These are phyloP conservation scores for Pseudogymnoascus sp. DNA, from an alignment of 2,329 filamentous ascomycete species.

Conservation along the genomic window DNA sequence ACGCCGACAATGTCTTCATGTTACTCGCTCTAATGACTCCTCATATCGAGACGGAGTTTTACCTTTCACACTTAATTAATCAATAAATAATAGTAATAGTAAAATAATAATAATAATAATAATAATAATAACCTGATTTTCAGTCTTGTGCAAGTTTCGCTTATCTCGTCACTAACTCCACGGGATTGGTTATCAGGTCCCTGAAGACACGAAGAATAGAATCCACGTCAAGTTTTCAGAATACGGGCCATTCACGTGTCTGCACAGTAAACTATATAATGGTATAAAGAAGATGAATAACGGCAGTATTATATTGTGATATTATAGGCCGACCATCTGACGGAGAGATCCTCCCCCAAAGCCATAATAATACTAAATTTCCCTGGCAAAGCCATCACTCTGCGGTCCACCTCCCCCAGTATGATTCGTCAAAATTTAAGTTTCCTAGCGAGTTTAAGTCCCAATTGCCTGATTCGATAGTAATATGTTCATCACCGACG, in stretches of 20 bases:
- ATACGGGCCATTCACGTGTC: neutral
- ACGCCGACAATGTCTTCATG: neutral
- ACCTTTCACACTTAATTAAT: neutral
- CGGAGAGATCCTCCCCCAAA: neutral
- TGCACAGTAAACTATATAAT: neutral
- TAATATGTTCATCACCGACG: slow-evolving; percentile 9
- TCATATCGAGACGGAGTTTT: neutral
- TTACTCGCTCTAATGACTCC: neutral
- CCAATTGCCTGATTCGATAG: neutral
- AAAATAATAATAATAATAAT: neutral
- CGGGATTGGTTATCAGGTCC: neutral
- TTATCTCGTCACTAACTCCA: neutral
- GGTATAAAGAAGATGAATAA: neutral
- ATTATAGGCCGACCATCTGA: neutral
- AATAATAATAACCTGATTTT: neutral
- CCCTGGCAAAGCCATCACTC: neutral
- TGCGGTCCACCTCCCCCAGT: neutral
- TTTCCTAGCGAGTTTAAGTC: neutral
- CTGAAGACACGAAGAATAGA: neutral
- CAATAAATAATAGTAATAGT: neutral
- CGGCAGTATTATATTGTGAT: neutral
- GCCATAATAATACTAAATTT: neutral
- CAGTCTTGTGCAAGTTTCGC: neutral
- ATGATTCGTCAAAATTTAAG: neutral
- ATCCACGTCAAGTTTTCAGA: neutral